Percentiles rank a stretch among this genome's conserved stretches.
phyloP scores from a whole-genome alignment of 768 basidiomycete species.

The Termitomyces eurrhizus region DNA sequence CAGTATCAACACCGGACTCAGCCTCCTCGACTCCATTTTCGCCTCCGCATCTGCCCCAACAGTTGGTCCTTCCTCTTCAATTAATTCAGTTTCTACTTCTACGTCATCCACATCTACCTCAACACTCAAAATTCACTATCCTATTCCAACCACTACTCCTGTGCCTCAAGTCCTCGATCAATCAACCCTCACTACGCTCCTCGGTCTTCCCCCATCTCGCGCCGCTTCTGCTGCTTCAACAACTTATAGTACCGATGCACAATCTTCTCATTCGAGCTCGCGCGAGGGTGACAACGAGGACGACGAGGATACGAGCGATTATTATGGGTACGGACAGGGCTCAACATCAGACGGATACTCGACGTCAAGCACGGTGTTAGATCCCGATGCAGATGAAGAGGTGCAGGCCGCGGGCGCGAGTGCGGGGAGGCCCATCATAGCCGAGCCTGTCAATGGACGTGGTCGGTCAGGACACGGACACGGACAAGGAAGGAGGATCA shows the following conservation, averaged over 20 bases:
- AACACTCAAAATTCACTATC: slow-evolving; percentile 40
- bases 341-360: slow-evolving; percentile 36
- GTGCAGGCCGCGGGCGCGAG: slow-evolving; percentile 26
- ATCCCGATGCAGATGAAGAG: slow-evolving; percentile 29
- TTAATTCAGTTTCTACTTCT: slow-evolving; percentile 15
- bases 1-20: slow-evolving; percentile 43
- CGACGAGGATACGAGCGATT: slow-evolving; percentile 29
- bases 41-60: slow-evolving; percentile 49
- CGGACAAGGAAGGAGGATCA: slow-evolving; percentile 24
- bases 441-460: slow-evolving; percentile 11
- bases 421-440: slow-evolving; percentile 30
- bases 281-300: slow-evolving; percentile 61
- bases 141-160: slow-evolving; percentile 47
- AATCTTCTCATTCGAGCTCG: slow-evolving; percentile 37
- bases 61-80: slow-evolving; percentile 1
- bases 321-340: slow-evolving; percentile 17
- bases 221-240: slow-evolving; percentile 37
- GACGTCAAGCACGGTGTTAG: slow-evolving; percentile 38
- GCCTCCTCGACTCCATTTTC: slow-evolving; percentile 67
- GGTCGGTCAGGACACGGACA: slow-evolving; percentile 8
- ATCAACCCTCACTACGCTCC: slow-evolving; percentile 62
- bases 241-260: slow-evolving; percentile 24
- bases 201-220: slow-evolving; percentile 50
- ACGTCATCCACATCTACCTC: slow-evolving; percentile 12
- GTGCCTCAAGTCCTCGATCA: slow-evolving; percentile 67